Evolutionary conservation across 2,329 filamentous ascomycete genomes (phyloP).

Genomic region (Aspergillus hortae): DNA sequence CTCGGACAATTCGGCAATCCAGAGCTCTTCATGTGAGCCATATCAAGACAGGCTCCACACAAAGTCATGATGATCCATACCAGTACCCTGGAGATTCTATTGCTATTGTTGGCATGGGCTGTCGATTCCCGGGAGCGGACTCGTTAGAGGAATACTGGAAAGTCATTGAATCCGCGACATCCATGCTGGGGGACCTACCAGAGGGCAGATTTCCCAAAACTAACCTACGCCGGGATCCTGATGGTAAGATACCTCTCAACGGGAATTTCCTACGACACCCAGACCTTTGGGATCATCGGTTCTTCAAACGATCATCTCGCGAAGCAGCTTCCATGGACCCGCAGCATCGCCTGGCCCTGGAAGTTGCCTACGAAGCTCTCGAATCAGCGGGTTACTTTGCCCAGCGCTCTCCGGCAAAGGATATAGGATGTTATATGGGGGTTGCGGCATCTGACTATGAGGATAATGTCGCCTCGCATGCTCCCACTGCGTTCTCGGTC

Average conservation of each 20-base stretch:
- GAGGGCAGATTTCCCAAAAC: too few relatives aligned
- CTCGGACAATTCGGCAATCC: too few relatives aligned
- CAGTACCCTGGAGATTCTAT: too few relatives aligned
- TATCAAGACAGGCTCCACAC: too few relatives aligned
- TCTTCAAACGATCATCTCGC: background rate
- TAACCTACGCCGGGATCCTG: too few relatives aligned
- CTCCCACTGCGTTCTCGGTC: slow-evolving; percentile 53
- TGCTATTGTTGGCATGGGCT: too few relatives aligned
- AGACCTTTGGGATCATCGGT: background rate
- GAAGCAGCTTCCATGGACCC: background rate
- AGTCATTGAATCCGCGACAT: too few relatives aligned
- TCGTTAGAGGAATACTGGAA: too few relatives aligned
- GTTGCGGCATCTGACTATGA: slow-evolving; percentile 66
- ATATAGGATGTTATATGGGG: slow-evolving; percentile 36
- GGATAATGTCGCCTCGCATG: slow-evolving; percentile 37
- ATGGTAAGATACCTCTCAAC: slow-evolving; percentile 33
- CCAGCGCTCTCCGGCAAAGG: background rate
- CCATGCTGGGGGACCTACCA: too few relatives aligned
- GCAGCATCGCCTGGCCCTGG: background rate
- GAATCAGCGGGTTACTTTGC: background rate
- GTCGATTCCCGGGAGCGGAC: too few relatives aligned
- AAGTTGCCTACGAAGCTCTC: background rate
- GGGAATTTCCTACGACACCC: slow-evolving; percentile 42
- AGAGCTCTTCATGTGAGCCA: too few relatives aligned
- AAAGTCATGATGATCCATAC: too few relatives aligned